Evolutionary conservation across 2,329 filamentous ascomycete genomes (phyloP), one percentile per base, ranked within the genome.

Genomic region (Bipolaris bicolor): DNA sequence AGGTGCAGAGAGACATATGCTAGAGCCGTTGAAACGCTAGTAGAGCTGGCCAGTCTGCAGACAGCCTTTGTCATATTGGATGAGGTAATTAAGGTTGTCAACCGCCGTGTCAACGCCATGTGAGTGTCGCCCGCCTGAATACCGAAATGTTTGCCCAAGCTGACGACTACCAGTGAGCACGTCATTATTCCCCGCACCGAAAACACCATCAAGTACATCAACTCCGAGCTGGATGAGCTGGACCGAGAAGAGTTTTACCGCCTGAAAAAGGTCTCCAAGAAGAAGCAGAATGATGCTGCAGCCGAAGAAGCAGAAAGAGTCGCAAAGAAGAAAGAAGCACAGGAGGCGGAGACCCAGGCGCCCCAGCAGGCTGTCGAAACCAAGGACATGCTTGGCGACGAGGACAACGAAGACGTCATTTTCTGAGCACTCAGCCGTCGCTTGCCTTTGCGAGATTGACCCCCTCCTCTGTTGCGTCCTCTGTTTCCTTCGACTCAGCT

Each of bases 191-290:
- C 95, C 11, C 86, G 95, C 65, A 99, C 95, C 13, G 95, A 99
- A 77, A 99, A 98, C 73, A 99, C 95, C n/a, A 99, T 99, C 82
- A 97, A 97, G 80, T 99, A 98, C 74, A 98, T 98, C 84, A 98
- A 98, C 80, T 97, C 94, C 1, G 95, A 99, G 77, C 86, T 99
- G 15, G 95, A 99, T 74, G 95, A 99, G 80, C 83, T 99, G 49
- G 96, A 98, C 79, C 87, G 95, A 82, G 95, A 98, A 77, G 95
- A 99, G 76, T 99, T 99, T 77, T 99, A 97, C 80, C 85, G 95
- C 65, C 80, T 99, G 74, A 99, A 99, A 81, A 99, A 99, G 83
- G 84, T 95, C 74, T 90, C 90, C 72, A 87, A 86, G 26, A 90
- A 88, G 76, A 89, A 88, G 73, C 84, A 86, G 64, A 75, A 81